phyloP scores from a whole-genome alignment of 1,139 yeast genomes.

The Protomyces macrosporus region DNA sequence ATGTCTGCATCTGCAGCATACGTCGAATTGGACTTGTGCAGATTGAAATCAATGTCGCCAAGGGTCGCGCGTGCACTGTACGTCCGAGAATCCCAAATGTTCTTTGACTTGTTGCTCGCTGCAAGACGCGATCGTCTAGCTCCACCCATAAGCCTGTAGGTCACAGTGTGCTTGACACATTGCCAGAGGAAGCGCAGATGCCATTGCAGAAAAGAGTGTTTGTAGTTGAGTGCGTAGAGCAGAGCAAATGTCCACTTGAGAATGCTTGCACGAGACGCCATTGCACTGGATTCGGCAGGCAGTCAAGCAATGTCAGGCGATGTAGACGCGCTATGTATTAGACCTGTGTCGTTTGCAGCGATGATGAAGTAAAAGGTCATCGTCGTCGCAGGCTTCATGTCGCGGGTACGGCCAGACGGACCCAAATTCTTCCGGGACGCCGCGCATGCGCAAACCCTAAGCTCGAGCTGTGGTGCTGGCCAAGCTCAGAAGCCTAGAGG shows the following conservation, averaged over 20 bases:
- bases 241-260: constrained; percentile 11
- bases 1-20: constrained; percentile 70
- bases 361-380: too few species aligned
- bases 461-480: too few species aligned
- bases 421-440: too few species aligned
- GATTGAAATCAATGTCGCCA: constrained; percentile 74
- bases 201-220: constrained; percentile 12
- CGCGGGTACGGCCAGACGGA: too few species aligned
- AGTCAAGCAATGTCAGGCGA: too few species aligned
- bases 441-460: too few species aligned
- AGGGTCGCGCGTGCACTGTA: constrained; percentile 61
- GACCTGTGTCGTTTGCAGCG: too few species aligned
- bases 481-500: too few species aligned
- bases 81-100: constrained; percentile 12
- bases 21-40: constrained; percentile 83
- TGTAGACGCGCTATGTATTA: too few species aligned
- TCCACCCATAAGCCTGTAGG: constrained; percentile 4
- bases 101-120: neutral
- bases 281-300: too few species aligned
- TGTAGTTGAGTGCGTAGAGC: constrained; percentile 16
- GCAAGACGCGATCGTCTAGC: neutral
- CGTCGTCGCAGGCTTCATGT: too few species aligned
- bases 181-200: constrained; percentile 15
- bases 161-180: constrained; percentile 12
- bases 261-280: neutral